A percentile compares a stretch with the other conserved stretches of the same genome.
Evolutionary conservation across 768 basidiomycete species (phyloP).

Genomic region (Solioccasus polychromus): DNA sequence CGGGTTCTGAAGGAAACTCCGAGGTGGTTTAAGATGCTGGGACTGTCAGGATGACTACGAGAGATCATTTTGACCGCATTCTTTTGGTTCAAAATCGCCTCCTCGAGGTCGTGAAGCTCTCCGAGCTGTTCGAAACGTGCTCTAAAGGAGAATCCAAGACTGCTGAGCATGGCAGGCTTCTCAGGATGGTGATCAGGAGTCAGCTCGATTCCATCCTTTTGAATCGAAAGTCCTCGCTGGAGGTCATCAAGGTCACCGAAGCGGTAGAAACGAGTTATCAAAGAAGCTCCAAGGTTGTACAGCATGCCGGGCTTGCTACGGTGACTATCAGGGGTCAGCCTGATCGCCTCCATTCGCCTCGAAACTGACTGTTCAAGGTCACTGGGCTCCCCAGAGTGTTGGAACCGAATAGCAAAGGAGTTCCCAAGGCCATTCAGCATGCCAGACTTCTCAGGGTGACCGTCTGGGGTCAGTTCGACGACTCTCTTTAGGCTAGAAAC

Average conservation of each 20-base stretch:
- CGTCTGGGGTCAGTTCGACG: not conserved
- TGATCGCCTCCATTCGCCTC: not conserved
- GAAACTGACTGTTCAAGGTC: slow-evolving; percentile 1
- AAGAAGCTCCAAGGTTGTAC: too few species aligned
- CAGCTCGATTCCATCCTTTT: too few species aligned
- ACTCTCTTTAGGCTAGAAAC: too few species aligned
- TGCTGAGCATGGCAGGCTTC: not conserved
- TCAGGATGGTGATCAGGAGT: not conserved
- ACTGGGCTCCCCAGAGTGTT: not conserved
- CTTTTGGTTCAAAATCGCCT: not conserved
- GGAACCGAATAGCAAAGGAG: not conserved
- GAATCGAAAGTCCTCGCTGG: too few species aligned
- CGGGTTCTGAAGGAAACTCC: too few species aligned
- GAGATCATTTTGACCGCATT: not conserved
- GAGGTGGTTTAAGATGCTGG: too few species aligned
- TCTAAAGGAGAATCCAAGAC: not conserved
- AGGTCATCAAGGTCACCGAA: too few species aligned
- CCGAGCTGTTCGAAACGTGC: not conserved
- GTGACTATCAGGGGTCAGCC: too few species aligned
- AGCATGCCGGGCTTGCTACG: too few species aligned
- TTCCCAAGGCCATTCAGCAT: not conserved
- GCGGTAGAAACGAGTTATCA: too few species aligned
- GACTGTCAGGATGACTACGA: not conserved
- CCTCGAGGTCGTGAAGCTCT: not conserved
- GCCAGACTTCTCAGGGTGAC: not conserved